Evolutionary conservation across 768 basidiomycete species (phyloP), one percentile per base, ranked within the genome.

Genomic region (Coprinopsis cinerea): DNA sequence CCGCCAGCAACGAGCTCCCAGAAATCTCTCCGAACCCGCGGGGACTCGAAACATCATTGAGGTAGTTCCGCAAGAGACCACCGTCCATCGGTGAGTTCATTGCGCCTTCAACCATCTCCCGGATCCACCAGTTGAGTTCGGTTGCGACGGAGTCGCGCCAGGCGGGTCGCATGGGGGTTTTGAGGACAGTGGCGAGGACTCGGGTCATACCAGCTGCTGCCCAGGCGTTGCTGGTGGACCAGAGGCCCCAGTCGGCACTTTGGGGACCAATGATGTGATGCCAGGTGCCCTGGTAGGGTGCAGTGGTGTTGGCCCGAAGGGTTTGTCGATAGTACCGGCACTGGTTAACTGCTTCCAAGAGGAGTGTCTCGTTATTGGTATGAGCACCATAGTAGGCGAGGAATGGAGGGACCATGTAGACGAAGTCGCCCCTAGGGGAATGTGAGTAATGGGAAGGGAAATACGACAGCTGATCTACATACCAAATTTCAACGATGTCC

Each of bases 221-320:
- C 87, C 87, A 88, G 0, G 69, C 83, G 54, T 88, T 88, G 2
- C 81, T 79, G 37, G 74, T 75, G 0, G 71, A 70, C 75, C 75
- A 77, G 1, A 75, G 52, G 2, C 74, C 74, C 0, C 63, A 57
- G 44, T 77, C 75, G 17, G 51, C 32, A 39, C 55, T 61, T n/a
- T 59, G 49, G 14, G 72, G 71, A 0, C 74, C 74, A 22, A 69
- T 53, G 35, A 77, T 76, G 57, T 75, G 75, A 10, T 59, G 48
- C 73, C 73, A 77, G 17, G 63, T 54, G 0, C 69, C 68, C 25
- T 63, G 52, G 15, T 53, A 44, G 1, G 58, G 39, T 49, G 20
- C 15, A 23, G 23, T 5, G 64, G 58, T 24, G 3, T 43, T 17
- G 1, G 20, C 25, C 17, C 61, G 61, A 14, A 75, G 61, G 39